Conservation (phyloP, 257 asterid species). For the Petunia axillaris region DNA sequence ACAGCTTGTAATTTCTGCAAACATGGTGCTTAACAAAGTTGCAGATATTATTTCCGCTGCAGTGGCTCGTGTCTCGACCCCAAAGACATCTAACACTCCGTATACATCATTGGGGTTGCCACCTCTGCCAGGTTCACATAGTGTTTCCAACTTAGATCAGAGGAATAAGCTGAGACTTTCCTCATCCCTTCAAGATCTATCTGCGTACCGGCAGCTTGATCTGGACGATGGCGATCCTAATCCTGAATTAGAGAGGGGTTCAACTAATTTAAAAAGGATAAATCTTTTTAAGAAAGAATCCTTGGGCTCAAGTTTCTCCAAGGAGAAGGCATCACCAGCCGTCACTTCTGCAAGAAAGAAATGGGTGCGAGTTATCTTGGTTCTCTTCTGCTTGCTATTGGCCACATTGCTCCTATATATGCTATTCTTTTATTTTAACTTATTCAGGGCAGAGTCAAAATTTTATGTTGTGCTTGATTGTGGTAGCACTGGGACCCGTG, state of each 20-base stretch:
- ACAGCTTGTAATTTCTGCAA: slow-evolving; percentile 33
- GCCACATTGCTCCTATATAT: slow-evolving; percentile 56
- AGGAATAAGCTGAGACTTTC: slow-evolving; percentile 64
- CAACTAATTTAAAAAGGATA: slow-evolving; percentile 41
- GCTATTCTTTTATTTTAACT: slow-evolving; percentile 54
- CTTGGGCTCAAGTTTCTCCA: slow-evolving; percentile 74
- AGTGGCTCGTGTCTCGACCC: slow-evolving; percentile 50
- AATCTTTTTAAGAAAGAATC: slow-evolving; percentile 51
- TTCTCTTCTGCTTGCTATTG: slow-evolving; percentile 65
- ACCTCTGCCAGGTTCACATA: slow-evolving; percentile 58
- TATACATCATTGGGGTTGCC: slow-evolving; percentile 66
- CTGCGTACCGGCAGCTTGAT: slow-evolving; percentile 62
- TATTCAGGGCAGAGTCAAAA: slow-evolving; percentile 64
- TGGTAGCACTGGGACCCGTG: slow-evolving; percentile 99
- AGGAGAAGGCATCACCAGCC: slow-evolving; percentile 57
- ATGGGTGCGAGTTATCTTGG: slow-evolving; percentile 55
- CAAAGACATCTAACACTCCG: slow-evolving; percentile 50
- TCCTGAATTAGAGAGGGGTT: slow-evolving; percentile 48
- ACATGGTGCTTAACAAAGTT: slow-evolving; percentile 67
- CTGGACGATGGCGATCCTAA: slow-evolving; percentile 53
- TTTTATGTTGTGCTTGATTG: slow-evolving; percentile 90
- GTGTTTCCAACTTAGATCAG: slow-evolving; percentile 47
- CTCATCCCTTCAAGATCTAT: slow-evolving; percentile 88
- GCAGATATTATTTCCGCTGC: slow-evolving; percentile 58
- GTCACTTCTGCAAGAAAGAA: slow-evolving; percentile 51